These are phyloP conservation scores for Colletotrichum sp. DNA, from an alignment of 2,329 filamentous ascomycete genomes.

Conservation along the genomic window DNA sequence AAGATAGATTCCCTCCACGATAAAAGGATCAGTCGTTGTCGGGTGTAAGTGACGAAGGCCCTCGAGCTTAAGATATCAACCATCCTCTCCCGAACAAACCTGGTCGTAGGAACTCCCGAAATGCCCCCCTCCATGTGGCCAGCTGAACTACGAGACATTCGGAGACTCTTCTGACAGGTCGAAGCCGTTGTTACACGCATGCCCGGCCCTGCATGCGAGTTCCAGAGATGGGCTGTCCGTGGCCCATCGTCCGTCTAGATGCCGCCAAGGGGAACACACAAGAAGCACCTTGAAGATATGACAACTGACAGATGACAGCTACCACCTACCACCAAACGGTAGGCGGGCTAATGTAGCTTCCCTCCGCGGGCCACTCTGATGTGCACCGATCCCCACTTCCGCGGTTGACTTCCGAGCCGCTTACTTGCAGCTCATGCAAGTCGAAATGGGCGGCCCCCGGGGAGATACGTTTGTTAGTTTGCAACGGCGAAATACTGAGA, in stretches of 20 bases:
- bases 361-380: neutral
- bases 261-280: neutral
- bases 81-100: neutral
- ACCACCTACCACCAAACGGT: conserved; percentile 10
- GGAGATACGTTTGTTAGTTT: neutral
- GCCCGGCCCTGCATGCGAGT: neutral
- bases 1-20: neutral
- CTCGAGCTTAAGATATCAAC: neutral
- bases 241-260: conserved; percentile 1
- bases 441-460: neutral
- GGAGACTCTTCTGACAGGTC: conserved; percentile 3
- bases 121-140: neutral
- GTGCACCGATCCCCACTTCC: conserved; percentile 1
- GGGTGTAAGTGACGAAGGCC: neutral
- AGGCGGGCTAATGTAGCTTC: conserved; percentile 6
- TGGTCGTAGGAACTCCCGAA: neutral
- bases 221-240: conserved; percentile 1
- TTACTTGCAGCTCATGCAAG: conserved; percentile 5
- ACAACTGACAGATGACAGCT: conserved; percentile 22
- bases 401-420: conserved; percentile 12
- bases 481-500: conserved; percentile 10
- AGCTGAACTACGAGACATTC: conserved; percentile 2
- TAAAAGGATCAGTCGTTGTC: neutral
- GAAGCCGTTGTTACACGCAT: conserved; percentile 2
- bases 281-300: conserved; percentile 14